Evolutionary conservation across 352 stramenopile species (phyloP), one percentile per base, ranked within the genome.

Genomic region (Globisporangium carolinianum): DNA sequence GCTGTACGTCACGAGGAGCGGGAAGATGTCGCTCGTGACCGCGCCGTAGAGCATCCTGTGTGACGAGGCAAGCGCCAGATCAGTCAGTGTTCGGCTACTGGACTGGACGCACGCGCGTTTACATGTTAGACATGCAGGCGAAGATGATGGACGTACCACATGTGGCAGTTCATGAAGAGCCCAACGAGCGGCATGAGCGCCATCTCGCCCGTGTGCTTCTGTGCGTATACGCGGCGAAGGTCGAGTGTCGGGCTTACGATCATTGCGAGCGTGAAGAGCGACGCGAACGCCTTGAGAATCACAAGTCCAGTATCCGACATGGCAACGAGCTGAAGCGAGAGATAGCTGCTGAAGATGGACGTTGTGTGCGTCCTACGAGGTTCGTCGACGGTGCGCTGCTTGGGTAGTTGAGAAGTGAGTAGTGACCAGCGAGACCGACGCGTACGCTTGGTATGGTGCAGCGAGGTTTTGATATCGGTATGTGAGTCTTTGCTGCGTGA

Each of bases 201-300:
- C 45, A 58, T 58, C 51, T 63, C 57, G 45, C 57, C 57, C 57
- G 57, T 63, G 42, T 46, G 57, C 18, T 53, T 41, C 14, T 56
- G 32, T n/a, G 55, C 9, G 35, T 5, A 37, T 18, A 46, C 15
- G 17, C 47, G 38, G 7, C 47, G 45, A 8, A 58, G 35, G 32
- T 67, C 63, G 3, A 61, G 50, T 58, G 61, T 62, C 6, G 67
- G 65, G 10, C 61, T 65, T 2, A 74, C 53, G 42, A 79, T 71
- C 11, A 69, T 65, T 3, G 65, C 59, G 47, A 79, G 61, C 11
- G 68, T 63, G 14, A 69, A 55, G 17, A 62, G 24, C 3, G 68
- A 65, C 60, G 64, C 57, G 35, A 63, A 50, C 50, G 41, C 51
- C 57, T 63, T 63, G 36, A 63, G 32, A 14, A 63, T 5, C 49